phyloP scores from a whole-genome alignment of 140 eudicot genomes.

The Senecio squalidus region DNA sequence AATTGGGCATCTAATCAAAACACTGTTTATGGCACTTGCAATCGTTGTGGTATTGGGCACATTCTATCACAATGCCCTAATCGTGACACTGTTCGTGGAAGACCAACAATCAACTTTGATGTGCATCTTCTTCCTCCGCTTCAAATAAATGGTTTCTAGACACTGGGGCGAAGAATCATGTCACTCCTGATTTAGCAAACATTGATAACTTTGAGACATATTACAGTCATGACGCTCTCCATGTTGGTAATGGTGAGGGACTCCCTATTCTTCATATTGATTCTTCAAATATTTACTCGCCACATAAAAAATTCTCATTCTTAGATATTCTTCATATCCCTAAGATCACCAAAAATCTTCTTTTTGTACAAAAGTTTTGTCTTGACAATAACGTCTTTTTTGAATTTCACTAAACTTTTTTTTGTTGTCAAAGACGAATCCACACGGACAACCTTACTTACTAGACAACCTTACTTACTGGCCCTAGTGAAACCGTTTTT shows the following conservation, averaged over 20 bases:
- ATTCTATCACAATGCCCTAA: background rate
- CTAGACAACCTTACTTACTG: background rate
- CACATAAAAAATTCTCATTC: background rate
- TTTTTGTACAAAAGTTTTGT: background rate
- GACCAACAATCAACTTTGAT: background rate
- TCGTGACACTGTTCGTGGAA: background rate
- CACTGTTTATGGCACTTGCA: background rate
- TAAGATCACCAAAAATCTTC: background rate
- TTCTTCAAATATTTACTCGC: background rate
- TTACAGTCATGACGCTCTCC: background rate
- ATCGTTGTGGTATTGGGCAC: background rate
- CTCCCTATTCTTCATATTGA: background rate
- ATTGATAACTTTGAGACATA: background rate
- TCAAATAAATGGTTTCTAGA: background rate
- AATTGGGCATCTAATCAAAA: background rate
- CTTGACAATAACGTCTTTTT: background rate
- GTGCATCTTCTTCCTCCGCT: background rate
- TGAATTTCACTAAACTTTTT: background rate
- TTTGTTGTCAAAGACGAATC: background rate
- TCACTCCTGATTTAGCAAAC: background rate
- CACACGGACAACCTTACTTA: background rate
- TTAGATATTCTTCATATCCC: background rate
- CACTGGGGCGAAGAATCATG: background rate
- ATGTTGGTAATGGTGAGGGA: constrained; percentile 2
- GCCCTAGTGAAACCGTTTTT: background rate